Conservation (phyloP, 768 basidiomycete species). For the Leccinellum luteum region DNA sequence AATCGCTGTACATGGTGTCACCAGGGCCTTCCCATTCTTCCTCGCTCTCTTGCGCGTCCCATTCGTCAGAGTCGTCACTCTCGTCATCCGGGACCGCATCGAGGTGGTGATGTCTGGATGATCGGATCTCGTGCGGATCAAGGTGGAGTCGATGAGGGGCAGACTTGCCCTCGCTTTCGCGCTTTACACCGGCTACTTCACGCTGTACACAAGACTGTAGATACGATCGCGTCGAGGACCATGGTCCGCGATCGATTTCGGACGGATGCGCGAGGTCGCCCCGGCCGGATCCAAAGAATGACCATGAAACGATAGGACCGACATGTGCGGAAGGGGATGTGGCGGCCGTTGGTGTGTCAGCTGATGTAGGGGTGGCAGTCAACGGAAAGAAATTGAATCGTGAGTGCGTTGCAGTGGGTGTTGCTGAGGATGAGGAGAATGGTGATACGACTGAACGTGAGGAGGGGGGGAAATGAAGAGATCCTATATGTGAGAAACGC, state of each 20-base stretch:
- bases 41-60: constrained; percentile 76
- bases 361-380: constrained; percentile 7
- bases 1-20: constrained; percentile 78
- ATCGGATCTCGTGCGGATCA: constrained; percentile 73
- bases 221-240: constrained; percentile 59
- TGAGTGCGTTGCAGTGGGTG: constrained; percentile 26
- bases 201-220: constrained; percentile 63
- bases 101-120: constrained; percentile 68
- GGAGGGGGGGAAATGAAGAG: constrained; percentile 49
- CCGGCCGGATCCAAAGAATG: constrained; percentile 83
- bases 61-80: constrained; percentile 77
- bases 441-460: constrained; percentile 20
- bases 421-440: constrained; percentile 19
- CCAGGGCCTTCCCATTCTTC: constrained; percentile 74
- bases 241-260: constrained; percentile 80
- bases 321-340: constrained; percentile 5
- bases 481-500: constrained; percentile 75
- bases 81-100: constrained; percentile 68
- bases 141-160: constrained; percentile 77
- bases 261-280: constrained; percentile 66
- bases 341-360: neutral
- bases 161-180: constrained; percentile 74
- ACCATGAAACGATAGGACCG: constrained; percentile 86
- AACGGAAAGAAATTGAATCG: constrained; percentile 21
- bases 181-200: constrained; percentile 71